Base-by-base conservation (phyloP, 2,329 filamentous ascomycete genomes). In the Coniochaeta ligniaria region DNA sequence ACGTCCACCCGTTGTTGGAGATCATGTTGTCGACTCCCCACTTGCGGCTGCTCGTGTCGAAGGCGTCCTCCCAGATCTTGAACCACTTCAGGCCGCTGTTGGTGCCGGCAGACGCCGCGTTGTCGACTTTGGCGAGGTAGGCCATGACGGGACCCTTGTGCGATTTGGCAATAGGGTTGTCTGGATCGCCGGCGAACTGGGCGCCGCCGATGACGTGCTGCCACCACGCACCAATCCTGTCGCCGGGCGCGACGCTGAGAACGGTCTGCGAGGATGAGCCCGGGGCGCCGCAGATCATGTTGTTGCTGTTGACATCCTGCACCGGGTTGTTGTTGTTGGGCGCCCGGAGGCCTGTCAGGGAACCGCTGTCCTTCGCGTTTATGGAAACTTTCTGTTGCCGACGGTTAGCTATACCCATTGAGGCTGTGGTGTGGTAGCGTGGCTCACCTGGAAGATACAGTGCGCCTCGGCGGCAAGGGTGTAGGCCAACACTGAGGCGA, bases 121-220 rank as follows among this genome's bases (percentile, higher is more conserved):
- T 77, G 66, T 77, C 73, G 3, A 84, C 81, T 69, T 82, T 81
- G 54, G 79, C 77, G 26, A 83, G 73, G 71, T 82, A 83, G 1
- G 79, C 76, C 56, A 80, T 78, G 45, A 84, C 73, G 2, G 82
- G 82, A 0, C 81, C 81, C 69, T 82, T 82, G 72, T 84, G 81
- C 14, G 77, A 79, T 60, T 75, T 71, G 35, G 81, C 82, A 65
- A 85, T 83, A 59, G 81, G 81, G 70, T 83, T 77, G 69, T 81
- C 80, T 2, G 72, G 70, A 72, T 82, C 80, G 63, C 74, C 74
- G 52, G 79, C 59, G 64, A 73, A 76, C 68, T 84, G 80, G 8
- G 77, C 73, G 56, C 81, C 81, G 59, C 82, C 82, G 60, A 84
- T 78, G 58, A 83, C 73, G 66, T 84, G 81, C 47, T 80, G 79